Evolutionary conservation across 306 rosid genomes (phyloP).

Genomic region (Cyamopsis tetragonoloba): DNA sequence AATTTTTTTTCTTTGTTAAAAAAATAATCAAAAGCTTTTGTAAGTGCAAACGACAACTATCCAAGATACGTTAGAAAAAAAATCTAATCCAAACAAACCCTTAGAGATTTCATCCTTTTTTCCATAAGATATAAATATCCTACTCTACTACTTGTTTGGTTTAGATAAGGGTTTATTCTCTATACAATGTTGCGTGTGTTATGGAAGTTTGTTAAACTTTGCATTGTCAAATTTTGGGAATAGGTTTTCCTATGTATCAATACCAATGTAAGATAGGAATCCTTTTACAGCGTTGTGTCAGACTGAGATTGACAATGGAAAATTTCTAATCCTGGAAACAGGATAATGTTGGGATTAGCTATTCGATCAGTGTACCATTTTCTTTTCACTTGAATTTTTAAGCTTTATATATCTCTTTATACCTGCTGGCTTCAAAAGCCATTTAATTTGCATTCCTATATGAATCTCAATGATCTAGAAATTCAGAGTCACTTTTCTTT

Average conservation of each 20-base stretch:
- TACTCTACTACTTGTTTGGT: neutral
- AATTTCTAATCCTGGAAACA: neutral
- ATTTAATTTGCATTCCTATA: neutral
- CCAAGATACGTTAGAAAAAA: no score
- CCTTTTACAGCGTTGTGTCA: neutral
- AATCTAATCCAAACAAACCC: no score
- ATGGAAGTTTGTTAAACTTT: neutral
- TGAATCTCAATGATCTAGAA: neutral
- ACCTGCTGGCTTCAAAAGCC: neutral
- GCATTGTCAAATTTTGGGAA: neutral
- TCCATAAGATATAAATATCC: neutral
- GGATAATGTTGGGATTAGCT: neutral
- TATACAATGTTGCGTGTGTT: no score
- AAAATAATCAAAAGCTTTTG: no score
- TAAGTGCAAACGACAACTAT: no score
- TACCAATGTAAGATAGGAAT: neutral
- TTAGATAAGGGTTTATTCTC: neutral
- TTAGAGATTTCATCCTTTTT: neutral
- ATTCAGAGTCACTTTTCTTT: slow-evolving; percentile 5
- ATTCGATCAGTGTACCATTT: neutral
- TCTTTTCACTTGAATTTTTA: neutral
- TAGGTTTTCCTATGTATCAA: neutral
- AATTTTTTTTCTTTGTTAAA: no score
- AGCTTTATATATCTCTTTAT: neutral
- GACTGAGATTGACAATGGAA: neutral